phyloP scores from a whole-genome alignment of 148 eudicot genomes.

The Agrostemma githago region DNA sequence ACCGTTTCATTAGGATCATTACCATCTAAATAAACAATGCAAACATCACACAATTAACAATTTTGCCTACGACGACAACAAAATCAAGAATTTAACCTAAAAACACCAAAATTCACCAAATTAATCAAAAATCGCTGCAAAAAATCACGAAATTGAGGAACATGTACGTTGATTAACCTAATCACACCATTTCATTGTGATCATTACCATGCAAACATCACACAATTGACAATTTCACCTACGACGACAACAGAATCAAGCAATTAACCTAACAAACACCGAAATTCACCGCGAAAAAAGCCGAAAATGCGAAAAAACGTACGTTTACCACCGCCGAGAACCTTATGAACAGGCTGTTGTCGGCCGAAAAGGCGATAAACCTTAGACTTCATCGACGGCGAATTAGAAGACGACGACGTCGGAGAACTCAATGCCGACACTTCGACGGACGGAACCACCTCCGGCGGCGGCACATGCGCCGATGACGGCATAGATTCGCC shows the following conservation, averaged over 20 bases:
- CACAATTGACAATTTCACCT: neutral
- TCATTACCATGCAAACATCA: no score
- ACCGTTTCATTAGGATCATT: neutral
- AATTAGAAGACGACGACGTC: conserved; percentile 5
- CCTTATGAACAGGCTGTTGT: conserved; percentile 54
- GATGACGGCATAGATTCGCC: conserved; percentile 4
- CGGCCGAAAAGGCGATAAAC: conserved; percentile 65
- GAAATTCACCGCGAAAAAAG: neutral
- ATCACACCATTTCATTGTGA: no score
- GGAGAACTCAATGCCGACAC: neutral
- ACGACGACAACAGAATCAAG: neutral
- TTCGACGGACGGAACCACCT: conserved; percentile 18
- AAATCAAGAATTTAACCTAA: neutral
- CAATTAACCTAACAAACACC: neutral
- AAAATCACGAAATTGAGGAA: no score
- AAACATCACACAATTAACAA: neutral
- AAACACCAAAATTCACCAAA: no score
- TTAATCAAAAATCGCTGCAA: no score
- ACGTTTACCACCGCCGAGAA: conserved; percentile 54
- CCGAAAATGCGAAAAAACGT: neutral
- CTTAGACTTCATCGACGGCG: conserved; percentile 31
- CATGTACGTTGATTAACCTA: no score
- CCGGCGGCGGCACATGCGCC: conserved; percentile 27
- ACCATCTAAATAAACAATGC: neutral
- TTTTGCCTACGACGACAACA: neutral